Conservation (phyloP, 2,329 filamentous ascomycete genomes). For the Sporothrix schenckii region DNA sequence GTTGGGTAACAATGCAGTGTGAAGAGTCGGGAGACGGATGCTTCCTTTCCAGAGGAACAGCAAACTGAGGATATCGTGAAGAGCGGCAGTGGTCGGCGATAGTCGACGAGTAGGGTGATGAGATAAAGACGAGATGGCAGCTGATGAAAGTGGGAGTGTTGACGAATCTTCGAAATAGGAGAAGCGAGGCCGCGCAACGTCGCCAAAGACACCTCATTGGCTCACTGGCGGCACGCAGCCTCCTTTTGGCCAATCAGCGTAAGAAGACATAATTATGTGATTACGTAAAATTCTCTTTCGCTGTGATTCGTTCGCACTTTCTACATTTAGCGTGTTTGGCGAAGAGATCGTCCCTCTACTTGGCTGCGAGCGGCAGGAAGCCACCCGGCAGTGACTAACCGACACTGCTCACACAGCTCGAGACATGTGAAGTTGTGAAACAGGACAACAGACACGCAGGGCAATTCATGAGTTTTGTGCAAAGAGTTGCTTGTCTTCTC, state of each 20-base stretch:
- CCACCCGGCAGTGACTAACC: background rate
- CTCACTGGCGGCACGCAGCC: background rate
- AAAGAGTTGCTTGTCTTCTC: background rate
- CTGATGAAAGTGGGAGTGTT: background rate
- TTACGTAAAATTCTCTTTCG: background rate
- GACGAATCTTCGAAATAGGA: constrained; percentile 19
- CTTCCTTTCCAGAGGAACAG: background rate
- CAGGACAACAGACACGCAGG: background rate
- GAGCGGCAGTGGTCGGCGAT: background rate
- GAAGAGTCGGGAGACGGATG: background rate
- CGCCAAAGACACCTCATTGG: constrained; percentile 20
- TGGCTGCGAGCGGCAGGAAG: background rate
- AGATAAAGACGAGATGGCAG: background rate
- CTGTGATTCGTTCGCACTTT: background rate
- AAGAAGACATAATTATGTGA: constrained; percentile 21
- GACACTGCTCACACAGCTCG: constrained; percentile 9
- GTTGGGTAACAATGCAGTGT: background rate
- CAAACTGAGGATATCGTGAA: background rate
- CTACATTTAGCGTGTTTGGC: background rate
- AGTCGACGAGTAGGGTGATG: background rate
- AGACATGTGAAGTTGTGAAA: background rate
- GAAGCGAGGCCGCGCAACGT: constrained; percentile 8
- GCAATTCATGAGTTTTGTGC: background rate
- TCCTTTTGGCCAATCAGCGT: background rate
- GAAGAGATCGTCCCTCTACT: background rate